Evolutionary conservation across 345 rosid species (phyloP).

Genomic region (Camelina hispida): DNA sequence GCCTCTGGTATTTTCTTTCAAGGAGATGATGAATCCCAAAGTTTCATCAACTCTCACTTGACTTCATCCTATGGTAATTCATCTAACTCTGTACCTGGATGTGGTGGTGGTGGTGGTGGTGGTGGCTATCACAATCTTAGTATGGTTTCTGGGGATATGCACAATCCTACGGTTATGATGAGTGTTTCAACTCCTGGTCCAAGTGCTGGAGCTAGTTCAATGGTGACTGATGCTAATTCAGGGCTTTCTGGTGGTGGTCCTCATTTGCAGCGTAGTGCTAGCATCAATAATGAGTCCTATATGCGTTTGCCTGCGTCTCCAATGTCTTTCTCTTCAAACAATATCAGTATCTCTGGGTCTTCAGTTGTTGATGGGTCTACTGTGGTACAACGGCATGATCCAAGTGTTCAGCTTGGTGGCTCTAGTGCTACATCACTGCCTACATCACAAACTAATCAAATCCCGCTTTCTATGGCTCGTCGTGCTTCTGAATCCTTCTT

Average conservation of each 20-base stretch:
- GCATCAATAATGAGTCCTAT: conserved; percentile 89
- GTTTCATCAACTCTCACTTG: conserved; percentile 85
- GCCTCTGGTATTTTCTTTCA: conserved; percentile 94
- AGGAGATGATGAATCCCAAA: conserved; percentile 94
- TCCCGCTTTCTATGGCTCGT: conserved; percentile 62
- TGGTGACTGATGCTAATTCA: conserved; percentile 97
- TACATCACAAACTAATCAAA: conserved; percentile 65
- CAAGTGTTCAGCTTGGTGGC: conserved; percentile 68
- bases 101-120: conserved; percentile 45
- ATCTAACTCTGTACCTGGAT: conserved; percentile 74
- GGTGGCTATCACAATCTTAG: conserved; percentile 68
- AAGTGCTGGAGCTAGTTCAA: conserved; percentile 91
- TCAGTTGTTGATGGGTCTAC: conserved; percentile 88
- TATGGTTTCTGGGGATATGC: conserved; percentile 82
- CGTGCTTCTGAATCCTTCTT: conserved; percentile 68
- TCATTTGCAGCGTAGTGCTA: conserved; percentile 91
- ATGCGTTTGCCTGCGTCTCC: conserved; percentile 98
- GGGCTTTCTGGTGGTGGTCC: conserved; percentile 83
- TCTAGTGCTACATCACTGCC: conserved; percentile 80
- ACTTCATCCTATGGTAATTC: conserved; percentile 82
- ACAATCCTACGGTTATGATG: conserved; percentile 77
- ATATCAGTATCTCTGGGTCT: conserved; percentile 85
- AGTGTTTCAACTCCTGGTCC: conserved; percentile 88
- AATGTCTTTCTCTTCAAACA: conserved; percentile 92
- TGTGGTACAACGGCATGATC: conserved; percentile 76